phyloP scores from a whole-genome alignment of 2,329 filamentous ascomycete species.

The Apiospora hydei region DNA sequence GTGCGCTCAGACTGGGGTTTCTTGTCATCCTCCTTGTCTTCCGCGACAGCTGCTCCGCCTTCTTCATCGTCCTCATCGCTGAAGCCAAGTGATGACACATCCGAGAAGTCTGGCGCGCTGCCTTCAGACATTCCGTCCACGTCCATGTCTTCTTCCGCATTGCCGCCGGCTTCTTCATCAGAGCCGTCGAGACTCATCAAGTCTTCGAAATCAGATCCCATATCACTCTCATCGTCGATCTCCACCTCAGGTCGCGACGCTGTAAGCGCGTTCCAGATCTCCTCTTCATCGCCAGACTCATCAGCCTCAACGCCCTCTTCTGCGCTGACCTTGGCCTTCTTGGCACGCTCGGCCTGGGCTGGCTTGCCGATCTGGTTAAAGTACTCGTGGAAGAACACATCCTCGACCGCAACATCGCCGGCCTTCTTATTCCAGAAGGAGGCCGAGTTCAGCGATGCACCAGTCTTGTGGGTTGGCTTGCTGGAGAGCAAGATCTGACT shows the following conservation, averaged over 20 bases:
- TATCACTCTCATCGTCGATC: constrained; percentile 61
- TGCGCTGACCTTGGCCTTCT: constrained; percentile 61
- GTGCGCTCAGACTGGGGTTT: constrained; percentile 50
- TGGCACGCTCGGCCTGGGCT: constrained; percentile 61
- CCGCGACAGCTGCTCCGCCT: constrained; percentile 48
- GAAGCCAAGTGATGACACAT: constrained; percentile 44
- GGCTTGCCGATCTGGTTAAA: constrained; percentile 78
- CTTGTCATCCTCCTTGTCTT: constrained; percentile 51
- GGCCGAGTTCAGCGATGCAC: constrained; percentile 76
- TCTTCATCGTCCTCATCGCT: constrained; percentile 52
- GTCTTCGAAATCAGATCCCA: constrained; percentile 53
- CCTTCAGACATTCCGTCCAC: constrained; percentile 54
- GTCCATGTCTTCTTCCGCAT: constrained; percentile 48
- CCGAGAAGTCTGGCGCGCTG: constrained; percentile 44
- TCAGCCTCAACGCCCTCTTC: constrained; percentile 49
- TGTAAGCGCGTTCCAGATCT: constrained; percentile 92
- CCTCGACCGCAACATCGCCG: constrained; percentile 87
- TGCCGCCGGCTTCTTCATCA: constrained; percentile 59
- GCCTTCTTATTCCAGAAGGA: constrained; percentile 90
- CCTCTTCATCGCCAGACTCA: constrained; percentile 72
- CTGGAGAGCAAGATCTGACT: constrained; percentile 64
- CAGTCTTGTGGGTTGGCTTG: constrained; percentile 49
- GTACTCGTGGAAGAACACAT: constrained; percentile 98
- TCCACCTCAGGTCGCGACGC: constrained; percentile 80
- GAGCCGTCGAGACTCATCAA: constrained; percentile 50